Evolutionary conservation across 805 yeast species (phyloP), one percentile per base, ranked within the genome.

Genomic region (Metschnikowia colocasiae): DNA sequence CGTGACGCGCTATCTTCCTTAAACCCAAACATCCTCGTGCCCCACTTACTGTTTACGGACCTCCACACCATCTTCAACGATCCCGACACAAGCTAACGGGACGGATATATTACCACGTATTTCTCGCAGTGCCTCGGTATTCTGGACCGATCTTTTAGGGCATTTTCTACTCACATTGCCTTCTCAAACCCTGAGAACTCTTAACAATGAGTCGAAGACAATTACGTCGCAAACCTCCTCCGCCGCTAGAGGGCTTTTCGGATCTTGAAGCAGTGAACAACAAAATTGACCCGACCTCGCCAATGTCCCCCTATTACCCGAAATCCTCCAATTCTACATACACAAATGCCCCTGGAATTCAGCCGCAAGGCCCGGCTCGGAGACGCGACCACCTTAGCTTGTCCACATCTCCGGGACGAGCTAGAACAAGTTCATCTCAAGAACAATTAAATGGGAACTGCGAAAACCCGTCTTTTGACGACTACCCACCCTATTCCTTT

Each of bases 1-100:
- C 40, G 40, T 36, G 40, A 36, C 40, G 29, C 40, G n/a, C 9
- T 36, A 36, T 36, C 40, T 15, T 36, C 29, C 40, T 22, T 15
- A 23, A 22, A 36, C 29, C 38, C 19, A 23, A 23, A 22, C 29
- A 23, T 36, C 29, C 40, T 15, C 40, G 19, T 36, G 40, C 29
- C 19, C 39, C 39, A 22, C 39, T 8, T 35, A 35, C 40, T 23
- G 29, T 15, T 36, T 36, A 9, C 40, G 22, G 20, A 15, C 19
- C 27, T 23, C 29, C 29, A 22, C 40, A 23, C n/a, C 29, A 19
- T 10, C 40, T 15, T 12, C 19, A 23, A 5, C 26, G n/a, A 36
- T 15, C 40, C n/a, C 4, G 7, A n/a, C 29, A 4, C 23, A 18
- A 8, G 7, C 29, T 15, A 4, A n/a, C n/a, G n/a, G n/a, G n/a